These are phyloP conservation scores for Mycena vulgaris DNA, from an alignment of 768 basidiomycete species.

Conservation along the genomic window DNA sequence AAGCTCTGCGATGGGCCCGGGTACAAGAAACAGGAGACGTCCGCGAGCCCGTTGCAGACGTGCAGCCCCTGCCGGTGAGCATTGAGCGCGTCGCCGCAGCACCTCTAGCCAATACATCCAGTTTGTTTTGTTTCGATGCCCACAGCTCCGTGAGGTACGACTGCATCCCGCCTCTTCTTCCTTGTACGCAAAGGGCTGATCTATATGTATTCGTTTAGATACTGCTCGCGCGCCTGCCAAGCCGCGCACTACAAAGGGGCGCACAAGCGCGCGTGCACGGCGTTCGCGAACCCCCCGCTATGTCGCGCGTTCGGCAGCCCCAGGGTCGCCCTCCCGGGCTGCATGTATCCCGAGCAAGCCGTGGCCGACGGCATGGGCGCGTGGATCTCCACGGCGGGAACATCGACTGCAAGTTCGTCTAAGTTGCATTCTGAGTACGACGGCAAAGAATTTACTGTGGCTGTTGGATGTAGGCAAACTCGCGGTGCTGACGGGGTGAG, in stretches of 20 bases:
- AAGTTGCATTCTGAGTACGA: too few species aligned
- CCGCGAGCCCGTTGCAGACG: slow-evolving; percentile 15
- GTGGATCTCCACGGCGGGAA: slow-evolving; percentile 29
- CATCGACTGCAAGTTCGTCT: slow-evolving; percentile 32
- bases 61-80: slow-evolving; percentile 32
- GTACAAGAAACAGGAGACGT: slow-evolving; percentile 30
- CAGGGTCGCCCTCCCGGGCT: slow-evolving; percentile 26
- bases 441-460: too few species aligned
- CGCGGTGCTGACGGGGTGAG: slow-evolving; percentile 9
- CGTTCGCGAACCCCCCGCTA: slow-evolving; percentile 28
- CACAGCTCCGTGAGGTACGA: slow-evolving; percentile 28
- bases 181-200: neutral
- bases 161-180: neutral
- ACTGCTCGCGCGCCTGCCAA: slow-evolving; percentile 36
- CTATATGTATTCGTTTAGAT: slow-evolving; percentile 6
- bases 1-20: slow-evolving; percentile 25
- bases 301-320: slow-evolving; percentile 34
- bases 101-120: too few species aligned
- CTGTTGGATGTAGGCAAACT: too few species aligned
- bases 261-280: slow-evolving; percentile 32
- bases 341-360: slow-evolving; percentile 23
- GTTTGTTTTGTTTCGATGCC: neutral
- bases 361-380: slow-evolving; percentile 28
- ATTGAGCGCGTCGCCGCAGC: too few species aligned
- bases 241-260: slow-evolving; percentile 23